Evolutionary conservation across 108 stramenopile genomes (phyloP).

Genomic region (Nitzschia sp.): DNA sequence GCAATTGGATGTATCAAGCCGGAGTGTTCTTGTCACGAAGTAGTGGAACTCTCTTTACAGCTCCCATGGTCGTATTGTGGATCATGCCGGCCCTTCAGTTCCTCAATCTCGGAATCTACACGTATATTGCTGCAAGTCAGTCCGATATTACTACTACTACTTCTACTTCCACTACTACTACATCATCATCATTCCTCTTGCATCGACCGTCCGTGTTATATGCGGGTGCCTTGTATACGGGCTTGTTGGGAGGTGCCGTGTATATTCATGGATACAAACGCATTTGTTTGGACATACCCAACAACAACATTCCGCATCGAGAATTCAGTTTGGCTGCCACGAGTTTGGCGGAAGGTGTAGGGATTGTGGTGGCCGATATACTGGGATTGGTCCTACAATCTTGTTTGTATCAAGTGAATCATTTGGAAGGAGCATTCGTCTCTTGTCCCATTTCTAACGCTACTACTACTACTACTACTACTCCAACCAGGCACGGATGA

Average conservation of each 20-base stretch:
- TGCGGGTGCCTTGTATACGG: slow-evolving; percentile 56
- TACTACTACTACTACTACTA: too few relatives aligned
- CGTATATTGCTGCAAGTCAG: slow-evolving; percentile 21
- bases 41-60: slow-evolving; percentile 52
- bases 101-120: slow-evolving; percentile 67
- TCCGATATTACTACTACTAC: too few relatives aligned
- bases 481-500: too few relatives aligned
- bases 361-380: slow-evolving; percentile 67
- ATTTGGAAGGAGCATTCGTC: slow-evolving; percentile 63
- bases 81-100: slow-evolving; percentile 67
- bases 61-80: slow-evolving; percentile 60
- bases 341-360: slow-evolving; percentile 68
- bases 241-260: slow-evolving; percentile 77
- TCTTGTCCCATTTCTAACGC: too few relatives aligned
- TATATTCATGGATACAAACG: slow-evolving; percentile 77
- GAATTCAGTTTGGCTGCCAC: slow-evolving; percentile 76
- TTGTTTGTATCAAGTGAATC: slow-evolving; percentile 66
- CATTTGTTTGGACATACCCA: slow-evolving; percentile 60
- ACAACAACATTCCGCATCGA: slow-evolving; percentile 34
- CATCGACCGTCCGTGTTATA: too few relatives aligned
- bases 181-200: slow-evolving; percentile 24
- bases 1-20: slow-evolving; percentile 79
- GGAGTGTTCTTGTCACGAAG: slow-evolving; percentile 80
- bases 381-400: slow-evolving; percentile 70
- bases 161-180: not conserved